Conservation (phyloP, 2,329 filamentous ascomycete genomes). For the Myriosclerotinia scirpicola region DNA sequence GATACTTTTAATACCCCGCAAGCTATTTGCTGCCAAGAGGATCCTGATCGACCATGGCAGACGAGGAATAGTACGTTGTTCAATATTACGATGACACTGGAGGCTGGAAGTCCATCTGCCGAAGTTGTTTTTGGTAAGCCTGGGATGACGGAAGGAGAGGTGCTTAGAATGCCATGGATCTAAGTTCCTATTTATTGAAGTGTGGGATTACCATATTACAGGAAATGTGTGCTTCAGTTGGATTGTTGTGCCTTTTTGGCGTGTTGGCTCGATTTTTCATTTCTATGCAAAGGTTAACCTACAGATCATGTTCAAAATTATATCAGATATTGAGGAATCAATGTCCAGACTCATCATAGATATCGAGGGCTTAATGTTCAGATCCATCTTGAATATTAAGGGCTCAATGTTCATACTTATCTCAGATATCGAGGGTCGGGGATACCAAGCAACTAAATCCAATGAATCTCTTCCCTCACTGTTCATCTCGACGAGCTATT, state of each 20-base stretch:
- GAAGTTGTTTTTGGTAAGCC: constrained; percentile 14
- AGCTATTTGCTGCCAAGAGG: constrained; percentile 42
- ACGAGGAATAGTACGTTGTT: constrained; percentile 42
- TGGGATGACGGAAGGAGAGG: not conserved
- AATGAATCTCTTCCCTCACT: no score
- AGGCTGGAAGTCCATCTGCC: not conserved
- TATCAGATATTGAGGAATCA: no score
- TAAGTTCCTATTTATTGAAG: not conserved
- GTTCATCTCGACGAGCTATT: not conserved
- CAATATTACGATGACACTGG: constrained; percentile 32
- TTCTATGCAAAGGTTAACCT: no score
- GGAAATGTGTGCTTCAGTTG: no score
- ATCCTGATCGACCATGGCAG: constrained; percentile 36
- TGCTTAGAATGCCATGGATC: constrained; percentile 6
- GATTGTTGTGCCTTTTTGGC: no score
- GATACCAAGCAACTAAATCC: not conserved
- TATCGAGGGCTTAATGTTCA: no score
- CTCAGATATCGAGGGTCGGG: no score
- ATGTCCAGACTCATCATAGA: no score
- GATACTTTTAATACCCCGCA: constrained; percentile 43
- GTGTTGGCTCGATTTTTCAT: no score
- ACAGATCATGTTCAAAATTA: no score
- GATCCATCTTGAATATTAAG: no score
- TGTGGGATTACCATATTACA: not conserved
- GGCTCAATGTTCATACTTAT: no score